Base-by-base conservation (phyloP, 495 filamentous ascomycete genomes). In the Usnea hakonensis region DNA sequence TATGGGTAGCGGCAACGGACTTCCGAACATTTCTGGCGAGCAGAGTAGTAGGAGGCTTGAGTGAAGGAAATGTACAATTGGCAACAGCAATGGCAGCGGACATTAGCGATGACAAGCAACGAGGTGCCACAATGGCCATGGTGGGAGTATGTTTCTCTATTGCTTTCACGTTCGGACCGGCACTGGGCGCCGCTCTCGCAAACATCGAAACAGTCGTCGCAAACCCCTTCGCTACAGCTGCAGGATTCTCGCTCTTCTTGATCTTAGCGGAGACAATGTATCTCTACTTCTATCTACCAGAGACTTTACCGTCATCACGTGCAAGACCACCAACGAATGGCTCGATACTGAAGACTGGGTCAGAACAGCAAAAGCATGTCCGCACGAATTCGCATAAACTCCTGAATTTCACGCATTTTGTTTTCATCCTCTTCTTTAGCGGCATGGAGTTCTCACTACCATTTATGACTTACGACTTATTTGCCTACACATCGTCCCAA, bases 31-130 rank as follows among this genome's bases (percentile, higher is more conserved):
- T 99, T 69, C 78, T 99, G 5, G 90, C 90, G 8, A 94, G 89
- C 68, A 86, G 94, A 43, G 78, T 99, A 19, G 89, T 99, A 3
- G 94, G 94, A 19, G 94, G 94, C 0, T 76, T 99, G 63, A 96
- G 91, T 57, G 94, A 99, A 72, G 95, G 92, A 32, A 99, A 99
- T 68, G 90, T 99, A 0, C 94, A 99, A 75, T 78, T 99, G 3
- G 95, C 95, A 23, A 91, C 90, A 58, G 95, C 95, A 44, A 99
- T 99, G 68, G 94, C 95, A 14, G 95, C 94, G 10, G 94, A 99
- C 74, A 89, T 99, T 62, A 94, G 89, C 60, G 90, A 94, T 68
- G 85, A 89, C 57, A 80, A 82, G 52, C 87, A 84, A 60, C 82
- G 94, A 30, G 90, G 91, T 2, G 85, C 89, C 19, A 96, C 95